Evolutionary conservation across 192 early-diverging fungal genomes (phyloP).

Genomic region (Mycoemilia scoparia): DNA sequence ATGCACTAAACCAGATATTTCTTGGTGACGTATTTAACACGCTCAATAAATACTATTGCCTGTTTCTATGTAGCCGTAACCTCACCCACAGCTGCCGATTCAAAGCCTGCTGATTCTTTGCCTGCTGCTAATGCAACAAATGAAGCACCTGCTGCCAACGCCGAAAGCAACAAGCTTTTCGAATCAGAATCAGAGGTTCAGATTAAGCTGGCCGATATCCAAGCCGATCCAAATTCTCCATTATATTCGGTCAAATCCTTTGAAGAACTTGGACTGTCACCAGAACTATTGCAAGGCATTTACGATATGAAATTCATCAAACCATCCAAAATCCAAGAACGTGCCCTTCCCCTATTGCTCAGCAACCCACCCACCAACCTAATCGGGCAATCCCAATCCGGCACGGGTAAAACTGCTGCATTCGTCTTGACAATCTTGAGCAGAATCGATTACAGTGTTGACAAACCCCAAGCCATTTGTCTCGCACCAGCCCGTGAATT

Average conservation of each 20-base stretch:
- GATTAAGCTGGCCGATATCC: slow-evolving; percentile 38
- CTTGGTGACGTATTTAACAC: too few relatives aligned
- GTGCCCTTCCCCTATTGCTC: slow-evolving; percentile 75
- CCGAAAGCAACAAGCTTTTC: too few relatives aligned
- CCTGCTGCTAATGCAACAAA: too few relatives aligned
- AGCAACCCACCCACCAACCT: slow-evolving; percentile 79
- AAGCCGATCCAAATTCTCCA: slow-evolving; percentile 53
- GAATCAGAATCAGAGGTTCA: slow-evolving; percentile 31
- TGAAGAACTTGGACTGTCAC: slow-evolving; percentile 54
- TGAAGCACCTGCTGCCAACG: too few relatives aligned
- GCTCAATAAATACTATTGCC: too few relatives aligned
- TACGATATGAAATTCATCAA: slow-evolving; percentile 86
- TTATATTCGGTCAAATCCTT: slow-evolving; percentile 67
- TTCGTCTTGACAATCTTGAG: slow-evolving; percentile 86
- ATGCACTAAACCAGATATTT: too few relatives aligned
- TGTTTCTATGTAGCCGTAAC: too few relatives aligned
- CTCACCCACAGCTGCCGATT: too few relatives aligned
- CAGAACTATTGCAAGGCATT: slow-evolving; percentile 73
- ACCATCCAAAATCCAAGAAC: slow-evolving; percentile 93
- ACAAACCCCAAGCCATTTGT: slow-evolving; percentile 68
- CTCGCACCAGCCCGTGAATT: slow-evolving; percentile 86
- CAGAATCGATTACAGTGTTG: slow-evolving; percentile 50
- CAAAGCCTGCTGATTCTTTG: too few relatives aligned
- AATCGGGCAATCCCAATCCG: slow-evolving; percentile 96
- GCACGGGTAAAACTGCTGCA: slow-evolving; percentile 95